Base-by-base conservation (phyloP, 2,329 filamentous ascomycete species). In the Sclerotinia nivalis region DNA sequence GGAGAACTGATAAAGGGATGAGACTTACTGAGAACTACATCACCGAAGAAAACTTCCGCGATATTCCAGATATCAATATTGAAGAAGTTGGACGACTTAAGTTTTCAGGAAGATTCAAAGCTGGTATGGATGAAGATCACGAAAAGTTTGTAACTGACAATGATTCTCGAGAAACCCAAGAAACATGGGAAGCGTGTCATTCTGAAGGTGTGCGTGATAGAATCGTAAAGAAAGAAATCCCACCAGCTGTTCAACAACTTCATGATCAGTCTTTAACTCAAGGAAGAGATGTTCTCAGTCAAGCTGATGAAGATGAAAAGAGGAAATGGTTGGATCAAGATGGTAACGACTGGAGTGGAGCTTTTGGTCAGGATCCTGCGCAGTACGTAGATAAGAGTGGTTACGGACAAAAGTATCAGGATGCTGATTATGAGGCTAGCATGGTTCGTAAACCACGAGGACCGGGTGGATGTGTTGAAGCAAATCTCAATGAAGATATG, bases 11-110 rank as follows among this genome's bases (percentile, higher is more conserved):
- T 75, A 91, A 92, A 70, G 85, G 89, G 0, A 83, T 87, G 71
- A 88, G 95, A 6, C 83, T 98, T 15, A 92, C 91, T 0, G 95
- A 98, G 78, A 98, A 97, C 78, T 97, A 95, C 80, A 91, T 97
- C 76, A 97, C 93, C 0, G 88, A 93, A 71, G 84, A 89, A 25
- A 97, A 96, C 77, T 89, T 87, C 78, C 81, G 84, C 13, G 81
- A 86, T 1, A 85, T 93, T 18, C 91, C 92, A 0, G 92, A 93
- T 58, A 84, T 97, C 1, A 86, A 93, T 59, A 84, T 97, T 18
- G 85, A 92, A 71, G 91, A 96, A 78, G 83, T 97, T 50, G 95
- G 95, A 1, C 89, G 93, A 2, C 82, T 98, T 18, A 87, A 88
- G 49, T 97, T 98, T 84, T 84, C 85, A 2, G 92, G 88, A 15